Evolutionary conservation across 495 filamentous ascomycete species (phyloP).

Genomic region (Platismatia glauca): DNA sequence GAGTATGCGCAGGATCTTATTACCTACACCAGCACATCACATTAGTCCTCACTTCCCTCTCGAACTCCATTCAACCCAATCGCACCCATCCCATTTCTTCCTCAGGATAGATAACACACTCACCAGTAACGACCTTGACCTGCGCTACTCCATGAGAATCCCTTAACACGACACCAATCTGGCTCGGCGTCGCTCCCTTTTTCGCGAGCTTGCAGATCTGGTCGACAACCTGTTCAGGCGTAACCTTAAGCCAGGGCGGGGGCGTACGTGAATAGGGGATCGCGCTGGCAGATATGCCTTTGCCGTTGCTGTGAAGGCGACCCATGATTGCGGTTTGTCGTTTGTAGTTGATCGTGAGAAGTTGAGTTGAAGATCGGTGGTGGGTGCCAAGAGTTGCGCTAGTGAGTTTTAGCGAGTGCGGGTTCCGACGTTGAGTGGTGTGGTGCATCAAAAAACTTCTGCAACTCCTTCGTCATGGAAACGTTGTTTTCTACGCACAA

Average conservation of each 20-base stretch:
- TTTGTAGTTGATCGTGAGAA: neutral
- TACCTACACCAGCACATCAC: slow-evolving; percentile 48
- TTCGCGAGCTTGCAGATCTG: slow-evolving; percentile 98
- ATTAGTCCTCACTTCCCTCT: neutral
- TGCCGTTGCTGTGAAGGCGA: slow-evolving; percentile 98
- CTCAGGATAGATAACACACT: slow-evolving; percentile 24
- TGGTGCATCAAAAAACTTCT: neutral
- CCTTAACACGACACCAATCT: slow-evolving; percentile 97
- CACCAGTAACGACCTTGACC: slow-evolving; percentile 95
- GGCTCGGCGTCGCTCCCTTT: slow-evolving; percentile 90
- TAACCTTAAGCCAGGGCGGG: slow-evolving; percentile 89
- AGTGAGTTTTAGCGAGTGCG: slow-evolving; percentile 12
- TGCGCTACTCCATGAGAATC: slow-evolving; percentile 96
- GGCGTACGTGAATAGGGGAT: slow-evolving; percentile 91
- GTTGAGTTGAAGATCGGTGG: slow-evolving; percentile 8
- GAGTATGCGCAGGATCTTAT: slow-evolving; percentile 98
- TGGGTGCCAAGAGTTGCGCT: slow-evolving; percentile 19
- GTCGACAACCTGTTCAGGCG: slow-evolving; percentile 82
- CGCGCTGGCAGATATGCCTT: slow-evolving; percentile 91
- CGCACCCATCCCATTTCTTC: neutral
- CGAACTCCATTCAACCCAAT: neutral
- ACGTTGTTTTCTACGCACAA: no score
- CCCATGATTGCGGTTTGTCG: slow-evolving; percentile 61
- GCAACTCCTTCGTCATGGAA: neutral
- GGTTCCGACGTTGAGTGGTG: no score